These are phyloP conservation scores for Macadamia integrifolia DNA, from an alignment of 164 flowering plant genomes.

Conservation along the genomic window DNA sequence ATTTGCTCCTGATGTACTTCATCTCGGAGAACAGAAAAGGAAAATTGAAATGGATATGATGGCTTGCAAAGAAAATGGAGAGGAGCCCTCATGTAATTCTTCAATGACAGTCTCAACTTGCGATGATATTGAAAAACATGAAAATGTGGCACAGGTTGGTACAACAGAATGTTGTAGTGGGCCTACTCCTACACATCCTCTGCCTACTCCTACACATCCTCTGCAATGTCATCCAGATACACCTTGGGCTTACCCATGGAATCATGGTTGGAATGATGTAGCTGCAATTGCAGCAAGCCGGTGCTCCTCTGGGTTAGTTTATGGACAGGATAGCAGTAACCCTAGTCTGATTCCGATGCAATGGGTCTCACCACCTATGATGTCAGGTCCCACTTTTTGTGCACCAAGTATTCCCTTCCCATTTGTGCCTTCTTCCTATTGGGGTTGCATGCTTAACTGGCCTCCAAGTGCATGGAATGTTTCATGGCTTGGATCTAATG, in stretches of 20 bases:
- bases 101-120: constrained; percentile 16
- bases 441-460: constrained; percentile 42
- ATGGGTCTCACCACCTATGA: constrained; percentile 22
- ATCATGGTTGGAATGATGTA: constrained; percentile 18
- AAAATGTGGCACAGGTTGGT: constrained; percentile 12
- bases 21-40: constrained; percentile 31
- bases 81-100: constrained; percentile 26
- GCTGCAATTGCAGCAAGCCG: constrained; percentile 11
- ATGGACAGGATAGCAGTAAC: constrained; percentile 14
- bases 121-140: constrained; percentile 19
- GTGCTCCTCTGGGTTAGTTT: constrained; percentile 18
- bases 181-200: too few relatives aligned
- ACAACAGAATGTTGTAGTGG: constrained; percentile 6
- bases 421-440: constrained; percentile 35
- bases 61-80: constrained; percentile 18
- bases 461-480: constrained; percentile 23
- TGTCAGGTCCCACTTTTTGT: constrained; percentile 26
- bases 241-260: constrained; percentile 32
- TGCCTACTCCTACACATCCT: constrained; percentile 10
- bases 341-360: constrained; percentile 20
- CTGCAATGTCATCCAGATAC: constrained; percentile 28
- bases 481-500: constrained; percentile 18
- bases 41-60: constrained; percentile 12
- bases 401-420: constrained; percentile 31
- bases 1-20: constrained; percentile 38